Evolutionary conservation across 768 basidiomycete species (phyloP).

Genomic region (Scleroderma bovista): DNA sequence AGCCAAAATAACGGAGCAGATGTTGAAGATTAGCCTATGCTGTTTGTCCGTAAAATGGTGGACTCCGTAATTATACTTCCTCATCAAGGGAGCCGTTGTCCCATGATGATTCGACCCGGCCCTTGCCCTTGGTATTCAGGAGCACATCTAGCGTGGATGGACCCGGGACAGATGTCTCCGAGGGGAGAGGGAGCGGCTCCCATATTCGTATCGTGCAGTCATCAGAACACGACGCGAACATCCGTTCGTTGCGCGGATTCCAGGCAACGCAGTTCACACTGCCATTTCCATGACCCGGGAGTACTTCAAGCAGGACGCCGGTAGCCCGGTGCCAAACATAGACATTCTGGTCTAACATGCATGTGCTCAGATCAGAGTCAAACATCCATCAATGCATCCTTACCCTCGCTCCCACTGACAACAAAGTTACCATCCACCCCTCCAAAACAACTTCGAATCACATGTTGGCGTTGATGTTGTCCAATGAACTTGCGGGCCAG

Average conservation of each 20-base stretch:
- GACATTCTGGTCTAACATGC: slow-evolving; percentile 72
- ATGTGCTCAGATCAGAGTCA: slow-evolving; percentile 6
- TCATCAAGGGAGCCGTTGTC: slow-evolving; percentile 22
- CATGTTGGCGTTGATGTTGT: slow-evolving; percentile 76
- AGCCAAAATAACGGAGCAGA: slow-evolving; percentile 18
- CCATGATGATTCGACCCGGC: slow-evolving; percentile 50
- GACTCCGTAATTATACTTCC: slow-evolving; percentile 7
- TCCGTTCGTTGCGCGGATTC: slow-evolving; percentile 83
- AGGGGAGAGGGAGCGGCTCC: slow-evolving; percentile 42
- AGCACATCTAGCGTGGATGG: slow-evolving; percentile 16
- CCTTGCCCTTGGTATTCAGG: slow-evolving; percentile 55
- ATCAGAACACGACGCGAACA: slow-evolving; percentile 97
- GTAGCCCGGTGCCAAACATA: slow-evolving; percentile 95
- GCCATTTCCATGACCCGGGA: slow-evolving; percentile 81
- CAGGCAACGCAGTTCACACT: slow-evolving; percentile 96
- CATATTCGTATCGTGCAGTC: slow-evolving; percentile 89
- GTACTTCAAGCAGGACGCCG: slow-evolving; percentile 76
- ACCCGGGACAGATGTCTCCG: slow-evolving; percentile 12
- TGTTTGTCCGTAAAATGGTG: slow-evolving; percentile 21
- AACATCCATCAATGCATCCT: slow-evolving; percentile 13
- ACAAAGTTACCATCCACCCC: slow-evolving; percentile 85
- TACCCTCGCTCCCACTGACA: slow-evolving; percentile 94
- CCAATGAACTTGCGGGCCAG: slow-evolving; percentile 80
- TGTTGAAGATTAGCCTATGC: slow-evolving; percentile 25
- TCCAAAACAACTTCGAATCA: slow-evolving; percentile 93